Base-by-base conservation (phyloP, 768 basidiomycete genomes). In the Rhodotorula paludigena region DNA sequence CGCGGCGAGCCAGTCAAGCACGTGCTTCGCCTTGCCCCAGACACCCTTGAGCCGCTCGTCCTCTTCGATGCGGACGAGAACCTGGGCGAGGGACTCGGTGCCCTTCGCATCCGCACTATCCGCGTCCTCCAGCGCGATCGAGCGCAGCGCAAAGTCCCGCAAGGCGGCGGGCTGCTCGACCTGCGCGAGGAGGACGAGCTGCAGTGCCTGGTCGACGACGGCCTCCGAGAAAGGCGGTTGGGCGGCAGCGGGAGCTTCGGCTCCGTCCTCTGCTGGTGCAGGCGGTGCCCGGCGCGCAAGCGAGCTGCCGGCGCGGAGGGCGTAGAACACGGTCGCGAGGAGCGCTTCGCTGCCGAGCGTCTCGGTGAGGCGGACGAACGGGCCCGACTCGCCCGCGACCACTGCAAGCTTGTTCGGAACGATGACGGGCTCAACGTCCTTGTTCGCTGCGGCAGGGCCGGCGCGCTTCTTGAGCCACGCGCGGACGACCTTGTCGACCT, bases 131-230 rank as follows among this genome's bases (percentile, higher is more conserved):
- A 49, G 23, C 35, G n/a, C 49, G 57, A 58, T 7, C 41, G 51
- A n/a, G 36, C 49, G 77, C 85, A 51, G 83, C 48, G 78, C 80
- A 54, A 87, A 79, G 10, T 79, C 78, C 47, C 86, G 84, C 74
- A 96, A 92, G 10, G 80, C 78, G 10, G 79, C 78, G 1, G 84
- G 82, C 9, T 86, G 82, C 72, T 92, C 87, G n/a, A 89, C 84
- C 21, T 92, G 77, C 4, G 86, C 89, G 25, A 94, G 81, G 87
- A 92, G 91, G 61, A 87, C 79, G 44, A 99, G 85, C 77, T 94
- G 89, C 23, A 97, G 80, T 0, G 85, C 85, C 71, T 92, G 89
- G 77, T 97, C 94, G 28, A 97, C 82, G 63, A 97, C 88, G 7
- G 89, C 89, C 75, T 98, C 94, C 14, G 60, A 63, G 57, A 68